A percentile compares a stretch with the other conserved stretches of the same genome.
These are phyloP conservation scores for Pyrenochaeta sp. DNA, from an alignment of 2,329 filamentous ascomycete genomes.

Conservation along the genomic window DNA sequence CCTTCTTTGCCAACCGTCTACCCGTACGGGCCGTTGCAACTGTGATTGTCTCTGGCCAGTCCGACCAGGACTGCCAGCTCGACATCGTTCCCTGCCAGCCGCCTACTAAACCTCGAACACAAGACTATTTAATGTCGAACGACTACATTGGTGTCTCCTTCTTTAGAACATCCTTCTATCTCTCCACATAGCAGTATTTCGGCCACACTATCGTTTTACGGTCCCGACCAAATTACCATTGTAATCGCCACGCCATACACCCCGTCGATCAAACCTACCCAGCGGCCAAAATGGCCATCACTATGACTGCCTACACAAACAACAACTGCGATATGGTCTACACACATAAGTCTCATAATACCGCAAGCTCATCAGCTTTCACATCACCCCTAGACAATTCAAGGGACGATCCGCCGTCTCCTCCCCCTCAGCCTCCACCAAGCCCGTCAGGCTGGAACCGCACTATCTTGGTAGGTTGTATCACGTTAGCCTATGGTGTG, in stretches of 20 bases:
- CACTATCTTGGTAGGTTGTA: slow-evolving; percentile 23
- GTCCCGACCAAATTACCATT: neutral
- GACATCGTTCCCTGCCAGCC: slow-evolving; percentile 29
- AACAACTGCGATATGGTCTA: neutral
- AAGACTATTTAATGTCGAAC: slow-evolving; percentile 40
- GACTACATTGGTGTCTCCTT: slow-evolving; percentile 27
- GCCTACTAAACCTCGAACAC: slow-evolving; percentile 17
- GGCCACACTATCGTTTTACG: neutral
- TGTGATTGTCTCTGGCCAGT: slow-evolving; percentile 37
- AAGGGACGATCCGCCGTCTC: slow-evolving; percentile 51
- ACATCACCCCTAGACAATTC: slow-evolving; percentile 30
- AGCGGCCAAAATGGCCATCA: slow-evolving; percentile 9
- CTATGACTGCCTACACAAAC: neutral
- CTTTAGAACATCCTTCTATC: slow-evolving; percentile 19
- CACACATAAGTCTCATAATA: neutral
- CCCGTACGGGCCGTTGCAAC: slow-evolving; percentile 47
- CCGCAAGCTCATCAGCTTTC: slow-evolving; percentile 4
- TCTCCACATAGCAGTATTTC: neutral
- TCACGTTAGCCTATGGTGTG: slow-evolving; percentile 7
- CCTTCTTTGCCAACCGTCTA: slow-evolving; percentile 41
- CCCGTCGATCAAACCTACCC: neutral
- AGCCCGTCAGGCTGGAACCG: slow-evolving; percentile 46
- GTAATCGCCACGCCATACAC: neutral
- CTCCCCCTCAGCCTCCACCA: slow-evolving; percentile 52
- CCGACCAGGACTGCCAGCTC: slow-evolving; percentile 36